Evolutionary conservation across 2,329 filamentous ascomycete genomes (phyloP).

Genomic region (Microdochium bolleyi): DNA sequence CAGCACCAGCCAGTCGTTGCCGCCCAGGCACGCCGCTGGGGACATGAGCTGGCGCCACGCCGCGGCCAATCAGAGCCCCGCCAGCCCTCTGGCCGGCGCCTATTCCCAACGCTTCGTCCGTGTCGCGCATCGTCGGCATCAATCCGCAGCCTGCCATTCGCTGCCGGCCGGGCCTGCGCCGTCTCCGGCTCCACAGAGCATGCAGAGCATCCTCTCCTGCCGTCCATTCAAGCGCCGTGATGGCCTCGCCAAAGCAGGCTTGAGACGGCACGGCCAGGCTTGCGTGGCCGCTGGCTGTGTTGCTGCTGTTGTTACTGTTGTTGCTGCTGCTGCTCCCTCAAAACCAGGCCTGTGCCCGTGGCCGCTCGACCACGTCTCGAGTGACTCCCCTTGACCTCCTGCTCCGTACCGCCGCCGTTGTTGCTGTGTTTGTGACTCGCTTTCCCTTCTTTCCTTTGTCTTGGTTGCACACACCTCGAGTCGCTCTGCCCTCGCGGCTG

Average conservation of each 20-base stretch:
- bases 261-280: neutral
- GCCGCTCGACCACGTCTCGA: neutral
- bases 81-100: neutral
- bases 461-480: neutral
- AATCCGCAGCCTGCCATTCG: neutral
- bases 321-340: neutral
- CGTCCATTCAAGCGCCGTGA: neutral
- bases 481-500: neutral
- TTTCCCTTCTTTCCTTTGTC: neutral
- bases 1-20: neutral
- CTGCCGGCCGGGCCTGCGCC: neutral
- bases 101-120: conserved; percentile 1
- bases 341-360: neutral
- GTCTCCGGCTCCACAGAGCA: neutral
- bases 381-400: neutral
- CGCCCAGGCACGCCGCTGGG: too few relatives aligned
- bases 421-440: neutral
- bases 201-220: neutral
- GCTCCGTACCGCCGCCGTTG: neutral
- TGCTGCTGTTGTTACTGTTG: too few relatives aligned
- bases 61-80: neutral
- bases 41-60: neutral
- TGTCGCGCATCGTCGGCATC: neutral
- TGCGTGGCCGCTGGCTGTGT: neutral
- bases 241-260: neutral